Base-by-base conservation (phyloP, 306 rosid species). In the Dryas octopetala region DNA sequence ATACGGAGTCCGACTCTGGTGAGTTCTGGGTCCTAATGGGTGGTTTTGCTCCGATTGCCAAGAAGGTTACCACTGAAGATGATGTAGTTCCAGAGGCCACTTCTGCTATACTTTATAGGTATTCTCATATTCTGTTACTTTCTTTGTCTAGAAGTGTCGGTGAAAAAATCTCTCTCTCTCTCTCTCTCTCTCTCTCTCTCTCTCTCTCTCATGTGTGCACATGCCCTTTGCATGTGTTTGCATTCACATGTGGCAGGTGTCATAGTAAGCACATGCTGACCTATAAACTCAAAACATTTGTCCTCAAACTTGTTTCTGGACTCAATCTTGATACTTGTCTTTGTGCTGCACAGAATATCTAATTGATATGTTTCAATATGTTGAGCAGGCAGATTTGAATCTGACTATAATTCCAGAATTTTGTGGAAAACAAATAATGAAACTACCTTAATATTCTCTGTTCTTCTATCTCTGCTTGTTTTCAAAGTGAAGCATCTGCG, bases 21-120 rank as follows among this genome's bases (percentile, higher is more conserved):
- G 99, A 96, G 77, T 96, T 96, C 78, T 96, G 99, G 99, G 98
- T 96, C 81, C 97, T 96, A 80, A 88, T 96, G 70, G 99, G 99
- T 79, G 99, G 99, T 69, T 96, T 96, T 82, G 99, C 99, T 75
- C 99, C 99, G 49, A 96, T 96, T 79, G 97, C 92, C 73, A 96
- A 96, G 90, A 96, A 92, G 86, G 89, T 96, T 52, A 73, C 83
- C 40, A 49, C 78, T 46, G 99, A 96, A 77, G 99, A 96, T 83
- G 99, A 96, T 81, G 80, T 90, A 10, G 70, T 89, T 77, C 97
- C 97, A 32, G 99, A 96, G 87, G 68, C 89, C 59, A 79, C 86
- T 83, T 93, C 96, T 84, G 93, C 98, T 71, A 86, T 83, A 85
- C 98, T 96, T 28, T 89, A 85, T 69, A 86, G 99, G 99, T 96